A percentile compares a stretch with the other conserved stretches of the same genome.
phyloP scores from a whole-genome alignment of 306 rosid genomes.

The Ochetophila trinervis region DNA sequence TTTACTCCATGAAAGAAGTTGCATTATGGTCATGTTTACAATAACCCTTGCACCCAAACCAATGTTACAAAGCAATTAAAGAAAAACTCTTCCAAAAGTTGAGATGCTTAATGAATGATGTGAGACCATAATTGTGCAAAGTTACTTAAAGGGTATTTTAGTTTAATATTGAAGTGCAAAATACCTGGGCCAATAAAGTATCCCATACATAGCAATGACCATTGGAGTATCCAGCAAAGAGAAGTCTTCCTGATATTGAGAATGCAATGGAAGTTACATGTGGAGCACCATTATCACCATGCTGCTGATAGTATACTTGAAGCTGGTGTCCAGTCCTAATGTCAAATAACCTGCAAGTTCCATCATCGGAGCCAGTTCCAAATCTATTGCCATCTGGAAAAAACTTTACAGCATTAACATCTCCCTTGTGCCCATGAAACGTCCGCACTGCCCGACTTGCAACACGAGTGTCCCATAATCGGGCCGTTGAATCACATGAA shows the following conservation, averaged over 20 bases:
- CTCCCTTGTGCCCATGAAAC: slow-evolving; percentile 82
- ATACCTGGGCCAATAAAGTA: slow-evolving; percentile 86
- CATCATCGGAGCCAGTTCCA: slow-evolving; percentile 98
- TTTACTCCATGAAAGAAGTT: background rate
- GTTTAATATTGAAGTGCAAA: slow-evolving; percentile 1
- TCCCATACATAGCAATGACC: slow-evolving; percentile 91
- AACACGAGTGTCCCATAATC: slow-evolving; percentile 98
- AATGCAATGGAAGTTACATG: slow-evolving; percentile 84
- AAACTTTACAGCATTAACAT: slow-evolving; percentile 82
- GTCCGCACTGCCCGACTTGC: slow-evolving; percentile 95
- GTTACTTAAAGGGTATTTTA: background rate
- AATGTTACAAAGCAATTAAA: background rate
- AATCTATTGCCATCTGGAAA: slow-evolving; percentile 96
- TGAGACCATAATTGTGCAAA: background rate
- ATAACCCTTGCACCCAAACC: background rate
- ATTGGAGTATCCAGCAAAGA: slow-evolving; percentile 84
- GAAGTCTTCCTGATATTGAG: slow-evolving; percentile 95
- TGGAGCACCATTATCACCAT: slow-evolving; percentile 45
- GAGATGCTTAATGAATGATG: background rate
- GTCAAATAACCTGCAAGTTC: slow-evolving; percentile 91
- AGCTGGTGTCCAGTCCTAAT: slow-evolving; percentile 95
- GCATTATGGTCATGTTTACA: background rate
- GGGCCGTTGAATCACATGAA: slow-evolving; percentile 88
- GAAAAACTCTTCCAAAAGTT: background rate
- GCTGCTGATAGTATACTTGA: slow-evolving; percentile 72